These are phyloP conservation scores for Bryopsis sp. DNA, from an alignment of 139 green algal genomes.

Conservation along the genomic window DNA sequence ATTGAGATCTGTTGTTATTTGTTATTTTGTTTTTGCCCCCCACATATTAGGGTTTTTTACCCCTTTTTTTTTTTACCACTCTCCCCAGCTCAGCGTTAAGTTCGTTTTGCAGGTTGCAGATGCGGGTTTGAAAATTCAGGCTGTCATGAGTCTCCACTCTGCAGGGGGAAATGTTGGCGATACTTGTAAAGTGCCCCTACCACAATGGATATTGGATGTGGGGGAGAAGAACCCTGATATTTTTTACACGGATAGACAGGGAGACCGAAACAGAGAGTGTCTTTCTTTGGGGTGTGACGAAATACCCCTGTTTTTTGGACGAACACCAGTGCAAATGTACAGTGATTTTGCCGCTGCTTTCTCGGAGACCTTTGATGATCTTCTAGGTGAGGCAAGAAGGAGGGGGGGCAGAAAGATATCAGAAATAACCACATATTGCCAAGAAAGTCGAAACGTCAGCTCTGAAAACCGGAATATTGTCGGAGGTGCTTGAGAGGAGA, in stretches of 20 bases:
- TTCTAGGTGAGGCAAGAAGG: too few relatives aligned
- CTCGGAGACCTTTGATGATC: conserved; percentile 52
- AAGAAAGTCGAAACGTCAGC: too few relatives aligned
- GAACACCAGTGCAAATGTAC: conserved; percentile 88
- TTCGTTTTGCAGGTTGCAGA: too few relatives aligned
- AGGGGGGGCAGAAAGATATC: too few relatives aligned
- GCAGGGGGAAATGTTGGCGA: conserved; percentile 87
- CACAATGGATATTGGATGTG: conserved; percentile 84
- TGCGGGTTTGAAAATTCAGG: conserved; percentile 35
- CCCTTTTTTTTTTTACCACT: too few relatives aligned
- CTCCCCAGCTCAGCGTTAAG: too few relatives aligned
- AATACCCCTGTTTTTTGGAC: conserved; percentile 62
- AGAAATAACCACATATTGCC: too few relatives aligned
- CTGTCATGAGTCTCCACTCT: conserved; percentile 89
- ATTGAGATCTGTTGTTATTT: too few relatives aligned
- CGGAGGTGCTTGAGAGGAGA: too few relatives aligned
- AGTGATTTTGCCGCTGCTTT: conserved; percentile 85
- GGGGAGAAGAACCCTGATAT: conserved; percentile 85
- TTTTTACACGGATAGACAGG: conserved; percentile 84
- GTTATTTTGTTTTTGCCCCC: too few relatives aligned
- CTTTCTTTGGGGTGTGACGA: conserved; percentile 83
- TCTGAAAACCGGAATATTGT: too few relatives aligned
- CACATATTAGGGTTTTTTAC: too few relatives aligned
- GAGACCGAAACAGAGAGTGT: conserved; percentile 81
- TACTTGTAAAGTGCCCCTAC: conserved; percentile 86